Conservation (phyloP, 352 stramenopile species). For the Plasmopara viticola region DNA sequence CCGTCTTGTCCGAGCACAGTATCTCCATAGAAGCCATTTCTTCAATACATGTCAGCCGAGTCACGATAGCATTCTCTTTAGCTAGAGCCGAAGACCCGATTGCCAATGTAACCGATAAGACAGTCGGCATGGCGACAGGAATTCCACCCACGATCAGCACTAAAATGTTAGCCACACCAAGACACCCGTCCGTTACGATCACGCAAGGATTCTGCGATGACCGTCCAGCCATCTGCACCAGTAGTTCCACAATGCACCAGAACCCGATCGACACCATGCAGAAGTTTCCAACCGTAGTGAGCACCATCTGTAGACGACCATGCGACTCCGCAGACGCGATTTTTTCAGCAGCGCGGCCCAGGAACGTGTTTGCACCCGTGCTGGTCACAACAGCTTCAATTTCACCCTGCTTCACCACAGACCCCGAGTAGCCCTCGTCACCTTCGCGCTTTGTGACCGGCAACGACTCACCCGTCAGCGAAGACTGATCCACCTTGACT, state of each 20-base stretch:
- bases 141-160: too few relatives aligned
- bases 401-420: slow-evolving; percentile 85
- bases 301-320: slow-evolving; percentile 87
- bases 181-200: too few relatives aligned
- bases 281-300: slow-evolving; percentile 89
- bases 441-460: slow-evolving; percentile 83
- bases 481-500: slow-evolving; percentile 88
- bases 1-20: too few relatives aligned
- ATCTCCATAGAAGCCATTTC: too few relatives aligned
- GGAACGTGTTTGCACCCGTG: slow-evolving; percentile 88
- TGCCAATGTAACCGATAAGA: too few relatives aligned
- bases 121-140: too few relatives aligned
- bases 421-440: slow-evolving; percentile 77
- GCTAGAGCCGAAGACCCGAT: too few relatives aligned
- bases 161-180: too few relatives aligned
- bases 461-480: slow-evolving; percentile 91
- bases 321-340: slow-evolving; percentile 70
- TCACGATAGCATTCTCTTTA: too few relatives aligned
- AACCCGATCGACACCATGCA: slow-evolving; percentile 86
- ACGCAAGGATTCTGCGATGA: too few relatives aligned
- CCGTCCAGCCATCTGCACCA: too few relatives aligned
- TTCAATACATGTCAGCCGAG: too few relatives aligned
- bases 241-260: slow-evolving; percentile 70
- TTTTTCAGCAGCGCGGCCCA: slow-evolving; percentile 82
- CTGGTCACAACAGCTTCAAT: slow-evolving; percentile 86